Percentiles rank a stretch among this genome's conserved stretches.
Evolutionary conservation across 2,329 filamentous ascomycete genomes (phyloP).

Genomic region (Aplosporella prunicola): DNA sequence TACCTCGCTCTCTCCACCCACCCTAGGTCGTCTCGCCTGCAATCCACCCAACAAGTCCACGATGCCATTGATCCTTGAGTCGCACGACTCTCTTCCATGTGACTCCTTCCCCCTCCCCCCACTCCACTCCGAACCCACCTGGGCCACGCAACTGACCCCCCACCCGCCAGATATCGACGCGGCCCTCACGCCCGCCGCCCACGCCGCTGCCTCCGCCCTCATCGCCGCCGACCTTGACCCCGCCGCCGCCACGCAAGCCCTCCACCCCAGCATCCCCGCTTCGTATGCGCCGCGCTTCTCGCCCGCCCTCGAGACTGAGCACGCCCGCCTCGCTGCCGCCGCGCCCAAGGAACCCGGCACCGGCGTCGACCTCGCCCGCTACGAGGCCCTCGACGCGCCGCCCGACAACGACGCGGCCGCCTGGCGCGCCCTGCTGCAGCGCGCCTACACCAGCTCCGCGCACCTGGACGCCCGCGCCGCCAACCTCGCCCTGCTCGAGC

Average conservation of each 20-base stretch:
- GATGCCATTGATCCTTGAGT: slow-evolving; percentile 60
- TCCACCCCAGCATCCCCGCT: slow-evolving; percentile 52
- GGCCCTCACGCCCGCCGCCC: slow-evolving; percentile 53
- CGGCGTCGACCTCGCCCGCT: slow-evolving; percentile 67
- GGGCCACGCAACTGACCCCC: background rate
- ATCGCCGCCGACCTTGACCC: slow-evolving; percentile 55
- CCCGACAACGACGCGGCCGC: slow-evolving; percentile 32
- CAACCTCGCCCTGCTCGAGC: slow-evolving; percentile 66
- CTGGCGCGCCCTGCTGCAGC: slow-evolving; percentile 44
- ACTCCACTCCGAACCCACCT: too few species aligned
- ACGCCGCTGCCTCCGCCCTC: slow-evolving; percentile 58
- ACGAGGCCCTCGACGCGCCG: slow-evolving; percentile 64
- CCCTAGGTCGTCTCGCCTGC: too few species aligned
- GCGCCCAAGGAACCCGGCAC: slow-evolving; percentile 41
- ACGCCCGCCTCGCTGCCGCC: slow-evolving; percentile 54
- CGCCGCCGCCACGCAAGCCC: slow-evolving; percentile 24
- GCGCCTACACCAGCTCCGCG: slow-evolving; percentile 49
- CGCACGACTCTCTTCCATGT: slow-evolving; percentile 78
- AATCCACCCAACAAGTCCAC: slow-evolving; percentile 16
- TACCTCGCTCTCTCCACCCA: too few species aligned
- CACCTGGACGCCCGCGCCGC: slow-evolving; percentile 49
- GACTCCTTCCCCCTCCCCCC: slow-evolving; percentile 19
- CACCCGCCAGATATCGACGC: slow-evolving; percentile 63
- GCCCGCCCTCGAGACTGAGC: slow-evolving; percentile 56
- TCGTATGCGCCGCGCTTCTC: slow-evolving; percentile 49